Evolutionary conservation across 371 early-diverging fungal genomes (phyloP), one percentile per base, ranked within the genome.

Genomic region (Funneliformis caledonium): DNA sequence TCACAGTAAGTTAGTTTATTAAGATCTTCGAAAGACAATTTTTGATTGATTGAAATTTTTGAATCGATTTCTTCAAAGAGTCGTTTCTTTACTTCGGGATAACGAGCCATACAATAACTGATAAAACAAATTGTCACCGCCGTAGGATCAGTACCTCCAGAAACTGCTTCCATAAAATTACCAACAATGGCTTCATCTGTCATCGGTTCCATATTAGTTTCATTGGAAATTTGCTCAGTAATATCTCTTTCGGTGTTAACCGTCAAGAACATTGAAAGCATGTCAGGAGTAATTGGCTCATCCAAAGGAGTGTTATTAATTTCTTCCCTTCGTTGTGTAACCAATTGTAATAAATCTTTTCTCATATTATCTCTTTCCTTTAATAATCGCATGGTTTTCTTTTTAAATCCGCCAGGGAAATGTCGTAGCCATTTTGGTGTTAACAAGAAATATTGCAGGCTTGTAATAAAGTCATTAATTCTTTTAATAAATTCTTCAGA

Each of bases 81-180:
- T 16, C 33, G 45, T 19, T n/a, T 14, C 42, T 68, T 65, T 22
- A 50, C 78, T 50, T 33, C 31, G 14, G 78, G 78, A 33, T 78
- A 50, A 2, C 68, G 19, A 47, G 19, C 12, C n/a, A 78, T 19
- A 64, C 68, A 68, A 47, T 68, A 78, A 50, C 67, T 50, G 26
- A 78, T 68, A 42, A 42, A 78, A n/a, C 78, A 78, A 50, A 68
- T n/a, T n/a, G 59, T 10, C 12, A 16, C 26, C 4, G 78, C 7
- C 5, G 37, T 68, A 16, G 75, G 59, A 19, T 74, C 60, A 37
- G 59, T 74, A 22, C 60, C 75, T 33, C 31, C 75, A 26, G 10
- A 1, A 12, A 62, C 6, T 19, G 37, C 37, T 76, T 76, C 77
- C 22, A 64, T 76, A 11, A 76, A 11, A 52, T 22, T 68, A 12